Evolutionary conservation across 2,329 filamentous ascomycete genomes (phyloP), one percentile per base, ranked within the genome.

Genomic region (Arthrinium phaeospermum): DNA sequence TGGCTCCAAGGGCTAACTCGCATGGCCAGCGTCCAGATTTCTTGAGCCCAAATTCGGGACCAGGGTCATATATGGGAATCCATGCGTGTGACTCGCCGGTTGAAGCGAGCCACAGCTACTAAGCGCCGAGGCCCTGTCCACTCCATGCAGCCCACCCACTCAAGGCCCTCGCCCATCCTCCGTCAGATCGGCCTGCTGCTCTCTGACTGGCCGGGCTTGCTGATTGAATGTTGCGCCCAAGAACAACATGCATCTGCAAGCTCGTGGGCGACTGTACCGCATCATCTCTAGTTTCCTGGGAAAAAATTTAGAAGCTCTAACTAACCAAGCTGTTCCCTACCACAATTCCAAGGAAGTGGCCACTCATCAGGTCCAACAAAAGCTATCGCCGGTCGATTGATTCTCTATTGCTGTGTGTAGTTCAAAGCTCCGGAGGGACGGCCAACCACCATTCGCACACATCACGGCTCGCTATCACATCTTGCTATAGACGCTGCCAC

Each of bases 121-220:
- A 90, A 90, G 88, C 88, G 88, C 88, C 84, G 85, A 81, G 83
- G 84, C 85, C 87, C 86, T 78, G 75, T 72, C 85, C 83, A 80
- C 79, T 81, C 80, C 81, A 83, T 87, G 86, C 86, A 86, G 83
- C 82, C 83, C 83, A 76, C 75, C 75, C 79, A 79, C 72, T 74
- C 74, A 68, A 71, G 47, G 69, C 22, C 19, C 34, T 61, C 44
- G 64, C 72, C 57, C 70, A 73, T 72, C 74, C 72, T 74, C 72
- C 71, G 73, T 69, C 22, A 69, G 64, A 71, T 73, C 75, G 73
- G 71, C 76, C 76, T 74, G 72, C 75, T 77, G 77, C 74, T 73
- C 74, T 73, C 73, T 49, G 71, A 75, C 68, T 41, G 68, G 68
- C 68, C 30, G 7, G 47, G 22, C 47, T 41, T 27, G 68, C n/a